Base-by-base conservation (phyloP, 345 rosid genomes). In the Isatis tinctoria region DNA sequence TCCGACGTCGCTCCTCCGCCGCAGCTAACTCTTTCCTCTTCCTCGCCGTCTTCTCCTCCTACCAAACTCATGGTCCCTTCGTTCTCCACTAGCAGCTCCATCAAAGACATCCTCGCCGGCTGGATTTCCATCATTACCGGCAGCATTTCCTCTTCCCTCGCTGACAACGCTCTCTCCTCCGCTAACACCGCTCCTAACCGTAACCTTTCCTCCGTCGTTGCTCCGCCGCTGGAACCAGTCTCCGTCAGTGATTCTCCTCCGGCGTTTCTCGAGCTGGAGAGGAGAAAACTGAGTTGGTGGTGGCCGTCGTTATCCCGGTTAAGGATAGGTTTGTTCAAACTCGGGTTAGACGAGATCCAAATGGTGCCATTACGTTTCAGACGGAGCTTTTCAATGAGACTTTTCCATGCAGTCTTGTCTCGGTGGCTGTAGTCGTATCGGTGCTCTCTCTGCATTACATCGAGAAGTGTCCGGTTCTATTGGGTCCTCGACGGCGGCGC, bases 361-460 rank as follows among this genome's bases (percentile, higher is more conserved):
- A 84, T 88, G 52, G 85, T 69, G 7, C 80, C n/a, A n/a, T n/a
- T n/a, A n/a, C n/a, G n/a, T n/a, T n/a, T n/a, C n/a, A n/a, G n/a
- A n/a, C n/a, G n/a, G 60, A 91, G 84, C 76, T 78, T 84, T 44
- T 89, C 90, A 26, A 90, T 83, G 73, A 93, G 81, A 35, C 69
- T 65, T 74, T 86, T 87, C 98, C 98, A 93, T 73, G 85, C 81
- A 72, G 81, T 88, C 76, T 75, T 81, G 26, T 91, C 92, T 14
- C 75, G 60, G 22, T 7, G 39, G 40, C 10, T 64, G 45, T 60
- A 30, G 70, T 30, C 62, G 58, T 65, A 65, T 74, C 72, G 78
- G 72, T 74, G 68, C 11, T 74, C 78, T 84, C 92, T 48, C 84
- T 69, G 70, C 79, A 88, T 86, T 48, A 88, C 83, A 48, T 88